Percentiles rank a stretch among this genome's conserved stretches.
Conservation (phyloP, 306 rosid species). For the Trifolium pratense region DNA sequence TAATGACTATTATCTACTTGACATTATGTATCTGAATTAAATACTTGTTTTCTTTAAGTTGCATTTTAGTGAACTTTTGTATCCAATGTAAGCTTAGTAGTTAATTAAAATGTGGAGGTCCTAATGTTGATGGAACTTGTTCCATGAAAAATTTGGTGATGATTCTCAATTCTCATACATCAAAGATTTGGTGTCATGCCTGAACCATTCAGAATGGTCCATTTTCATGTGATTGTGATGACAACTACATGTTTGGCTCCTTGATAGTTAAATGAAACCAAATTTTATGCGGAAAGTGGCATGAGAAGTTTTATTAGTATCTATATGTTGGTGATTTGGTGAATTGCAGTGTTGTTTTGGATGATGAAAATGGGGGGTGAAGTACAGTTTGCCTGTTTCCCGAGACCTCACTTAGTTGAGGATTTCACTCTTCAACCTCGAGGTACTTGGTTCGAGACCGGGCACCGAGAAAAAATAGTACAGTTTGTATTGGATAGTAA, state of each 20-base stretch:
- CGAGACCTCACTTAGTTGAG: too few species aligned
- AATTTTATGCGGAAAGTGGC: too few species aligned
- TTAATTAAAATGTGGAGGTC: background rate
- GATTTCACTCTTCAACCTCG: too few species aligned
- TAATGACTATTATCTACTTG: constrained; percentile 5
- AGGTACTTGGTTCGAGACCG: too few species aligned
- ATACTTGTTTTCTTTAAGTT: too few species aligned
- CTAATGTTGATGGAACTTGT: background rate
- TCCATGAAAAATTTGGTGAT: background rate
- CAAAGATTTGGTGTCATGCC: background rate
- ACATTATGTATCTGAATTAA: background rate
- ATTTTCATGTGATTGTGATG: background rate
- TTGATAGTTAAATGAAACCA: background rate
- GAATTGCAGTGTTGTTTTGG: too few species aligned
- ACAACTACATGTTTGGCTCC: background rate
- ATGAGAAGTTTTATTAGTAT: too few species aligned
- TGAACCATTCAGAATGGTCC: background rate
- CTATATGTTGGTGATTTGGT: too few species aligned
- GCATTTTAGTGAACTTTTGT: background rate
- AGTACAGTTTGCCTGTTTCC: too few species aligned
- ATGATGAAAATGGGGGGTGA: too few species aligned
- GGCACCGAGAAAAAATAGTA: too few species aligned
- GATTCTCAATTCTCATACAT: background rate
- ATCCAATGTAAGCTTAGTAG: background rate
- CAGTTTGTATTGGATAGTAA: too few species aligned